Conservation (phyloP, 768 basidiomycete genomes). For the Tricholomella constricta region DNA sequence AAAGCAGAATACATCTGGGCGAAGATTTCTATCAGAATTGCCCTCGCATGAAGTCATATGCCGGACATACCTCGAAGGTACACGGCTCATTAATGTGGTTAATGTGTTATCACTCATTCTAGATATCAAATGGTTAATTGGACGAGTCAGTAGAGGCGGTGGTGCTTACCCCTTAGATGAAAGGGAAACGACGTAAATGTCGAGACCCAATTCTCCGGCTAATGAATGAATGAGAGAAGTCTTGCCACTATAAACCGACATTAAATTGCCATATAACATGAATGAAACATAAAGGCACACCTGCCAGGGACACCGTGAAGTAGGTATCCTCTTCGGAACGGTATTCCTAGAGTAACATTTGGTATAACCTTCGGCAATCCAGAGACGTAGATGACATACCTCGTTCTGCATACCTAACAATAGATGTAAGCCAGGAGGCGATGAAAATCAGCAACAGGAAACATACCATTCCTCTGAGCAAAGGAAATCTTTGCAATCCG, state of each 20-base stretch:
- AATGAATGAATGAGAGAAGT: conserved; percentile 85
- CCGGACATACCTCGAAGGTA: conserved; percentile 70
- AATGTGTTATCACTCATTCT: conserved; percentile 92
- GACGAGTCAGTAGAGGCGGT: conserved; percentile 2
- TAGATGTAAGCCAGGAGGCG: conserved; percentile 19
- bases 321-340: conserved; percentile 85
- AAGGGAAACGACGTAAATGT: conserved; percentile 89
- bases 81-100: conserved; percentile 85
- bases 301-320: conserved; percentile 86
- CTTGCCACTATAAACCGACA: conserved; percentile 59
- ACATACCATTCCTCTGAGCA: conserved; percentile 83
- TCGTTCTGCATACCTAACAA: conserved; percentile 82
- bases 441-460: conserved; percentile 4
- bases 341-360: conserved; percentile 58
- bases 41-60: conserved; percentile 3
- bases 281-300: conserved; percentile 35
- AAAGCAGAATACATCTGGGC: conserved; percentile 84
- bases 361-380: conserved; percentile 14
- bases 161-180: conserved; percentile 77
- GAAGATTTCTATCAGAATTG: conserved; percentile 16
- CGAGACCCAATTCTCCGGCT: conserved; percentile 82
- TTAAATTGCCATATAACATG: conserved; percentile 17
- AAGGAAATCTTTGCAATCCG: conserved; percentile 85
- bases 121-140: conserved; percentile 19
- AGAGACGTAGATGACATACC: conserved; percentile 47